These are phyloP conservation scores for Croton laevigatus DNA, from an alignment of 441 rosid species.

Conservation along the genomic window DNA sequence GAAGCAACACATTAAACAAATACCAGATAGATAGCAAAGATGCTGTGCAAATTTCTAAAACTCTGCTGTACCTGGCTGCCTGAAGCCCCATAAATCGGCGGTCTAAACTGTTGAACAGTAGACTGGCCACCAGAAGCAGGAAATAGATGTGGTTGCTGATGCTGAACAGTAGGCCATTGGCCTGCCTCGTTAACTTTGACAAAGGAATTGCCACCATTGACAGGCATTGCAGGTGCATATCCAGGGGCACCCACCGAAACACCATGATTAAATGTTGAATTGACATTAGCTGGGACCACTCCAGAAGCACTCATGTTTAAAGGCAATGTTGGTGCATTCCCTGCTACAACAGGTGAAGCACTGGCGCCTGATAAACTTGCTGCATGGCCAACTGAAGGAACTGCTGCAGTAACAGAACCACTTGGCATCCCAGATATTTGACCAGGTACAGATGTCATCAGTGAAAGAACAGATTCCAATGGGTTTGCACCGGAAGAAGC, in stretches of 20 bases:
- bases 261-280: constrained; percentile 33
- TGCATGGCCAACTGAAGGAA: constrained; percentile 30
- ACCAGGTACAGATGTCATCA: constrained; percentile 51
- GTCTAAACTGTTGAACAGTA: constrained; percentile 40
- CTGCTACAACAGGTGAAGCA: constrained; percentile 29
- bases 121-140: constrained; percentile 45
- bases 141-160: constrained; percentile 50
- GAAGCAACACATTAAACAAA: constrained; percentile 21
- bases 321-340: constrained; percentile 25
- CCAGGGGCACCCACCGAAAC: constrained; percentile 35
- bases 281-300: constrained; percentile 29
- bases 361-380: constrained; percentile 25
- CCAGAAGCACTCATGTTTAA: constrained; percentile 29
- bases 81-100: constrained; percentile 38
- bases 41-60: constrained; percentile 8
- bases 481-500: constrained; percentile 50
- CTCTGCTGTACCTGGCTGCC: constrained; percentile 51
- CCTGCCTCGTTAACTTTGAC: constrained; percentile 27
- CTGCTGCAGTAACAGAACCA: constrained; percentile 30
- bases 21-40: constrained; percentile 1
- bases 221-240: constrained; percentile 30
- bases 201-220: constrained; percentile 33
- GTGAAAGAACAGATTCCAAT: constrained; percentile 80
- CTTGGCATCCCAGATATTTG: constrained; percentile 40
- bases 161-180: constrained; percentile 45